Percentiles rank a stretch among this genome's conserved stretches.
Evolutionary conservation across 192 early-diverging fungal species (phyloP).

Genomic region (Coemansia sp.): DNA sequence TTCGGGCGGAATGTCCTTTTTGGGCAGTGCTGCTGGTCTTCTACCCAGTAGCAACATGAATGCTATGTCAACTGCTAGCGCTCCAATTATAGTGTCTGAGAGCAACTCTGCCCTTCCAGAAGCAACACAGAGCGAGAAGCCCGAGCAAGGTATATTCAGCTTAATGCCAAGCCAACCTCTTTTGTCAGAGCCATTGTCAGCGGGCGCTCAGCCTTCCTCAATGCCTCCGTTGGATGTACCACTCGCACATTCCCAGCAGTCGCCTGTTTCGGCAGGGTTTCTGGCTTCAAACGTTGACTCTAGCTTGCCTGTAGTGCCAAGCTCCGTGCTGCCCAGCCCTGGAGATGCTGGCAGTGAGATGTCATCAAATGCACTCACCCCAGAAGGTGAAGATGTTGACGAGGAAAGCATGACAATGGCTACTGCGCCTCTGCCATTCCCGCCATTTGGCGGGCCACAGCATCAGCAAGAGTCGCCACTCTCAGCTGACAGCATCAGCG

Average conservation of each 20-base stretch:
- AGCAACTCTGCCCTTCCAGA: background rate
- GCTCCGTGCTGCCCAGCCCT: background rate
- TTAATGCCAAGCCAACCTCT: background rate
- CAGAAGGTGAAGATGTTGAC: constrained; percentile 1
- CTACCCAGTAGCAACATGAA: background rate
- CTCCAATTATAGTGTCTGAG: background rate
- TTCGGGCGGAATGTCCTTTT: background rate
- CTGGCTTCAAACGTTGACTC: background rate
- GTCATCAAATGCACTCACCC: background rate
- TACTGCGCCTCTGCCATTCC: constrained; percentile 35
- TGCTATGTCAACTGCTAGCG: background rate
- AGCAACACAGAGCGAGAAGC: background rate
- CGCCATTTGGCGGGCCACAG: constrained; percentile 35
- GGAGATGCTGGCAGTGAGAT: background rate
- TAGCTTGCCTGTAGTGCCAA: background rate
- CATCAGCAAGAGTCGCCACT: constrained; percentile 9
- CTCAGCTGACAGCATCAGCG: background rate
- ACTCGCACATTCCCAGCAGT: background rate
- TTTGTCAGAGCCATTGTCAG: background rate
- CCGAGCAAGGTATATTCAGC: background rate
- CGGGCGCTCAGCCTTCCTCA: background rate
- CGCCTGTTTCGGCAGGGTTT: background rate
- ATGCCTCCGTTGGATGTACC: constrained; percentile 3
- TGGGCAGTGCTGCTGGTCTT: background rate
- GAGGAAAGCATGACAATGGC: constrained; percentile 27